Conservation (phyloP, 2,329 filamentous ascomycete species). For the Anisogramma anomala region DNA sequence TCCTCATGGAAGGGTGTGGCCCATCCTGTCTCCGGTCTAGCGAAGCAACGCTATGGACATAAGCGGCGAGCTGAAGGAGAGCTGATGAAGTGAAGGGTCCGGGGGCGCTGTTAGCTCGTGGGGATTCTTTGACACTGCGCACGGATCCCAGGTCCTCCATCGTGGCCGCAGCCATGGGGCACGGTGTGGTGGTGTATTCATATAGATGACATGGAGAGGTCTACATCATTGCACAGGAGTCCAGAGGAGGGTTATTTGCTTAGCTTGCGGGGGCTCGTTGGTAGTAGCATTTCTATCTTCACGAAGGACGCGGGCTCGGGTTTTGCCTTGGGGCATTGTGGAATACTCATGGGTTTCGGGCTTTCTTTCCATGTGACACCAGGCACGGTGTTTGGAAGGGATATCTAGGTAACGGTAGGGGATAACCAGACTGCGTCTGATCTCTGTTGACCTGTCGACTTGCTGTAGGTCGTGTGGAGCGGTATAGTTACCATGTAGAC, state of each 20-base stretch:
- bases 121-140: too few species aligned
- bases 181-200: too few species aligned
- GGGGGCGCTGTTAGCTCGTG: too few species aligned
- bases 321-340: not conserved
- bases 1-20: too few species aligned
- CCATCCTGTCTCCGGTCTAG: too few species aligned
- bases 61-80: too few species aligned
- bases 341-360: not conserved
- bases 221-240: conserved; percentile 9
- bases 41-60: too few species aligned
- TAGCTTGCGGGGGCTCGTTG: not conserved
- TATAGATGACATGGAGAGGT: conserved; percentile 8
- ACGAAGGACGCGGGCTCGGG: not conserved
- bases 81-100: too few species aligned
- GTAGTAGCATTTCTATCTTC: not conserved
- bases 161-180: not conserved
- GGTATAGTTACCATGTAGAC: too few species aligned
- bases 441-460: not conserved
- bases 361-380: not conserved
- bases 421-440: not conserved
- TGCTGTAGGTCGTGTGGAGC: too few species aligned
- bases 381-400: not conserved
- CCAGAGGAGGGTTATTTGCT: not conserved
- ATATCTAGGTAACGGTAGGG: not conserved
- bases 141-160: not conserved